Percentiles rank a stretch among this genome's conserved stretches.
phyloP scores from a whole-genome alignment of 2,329 filamentous ascomycete genomes.

The Ceratocystis huliohia region DNA sequence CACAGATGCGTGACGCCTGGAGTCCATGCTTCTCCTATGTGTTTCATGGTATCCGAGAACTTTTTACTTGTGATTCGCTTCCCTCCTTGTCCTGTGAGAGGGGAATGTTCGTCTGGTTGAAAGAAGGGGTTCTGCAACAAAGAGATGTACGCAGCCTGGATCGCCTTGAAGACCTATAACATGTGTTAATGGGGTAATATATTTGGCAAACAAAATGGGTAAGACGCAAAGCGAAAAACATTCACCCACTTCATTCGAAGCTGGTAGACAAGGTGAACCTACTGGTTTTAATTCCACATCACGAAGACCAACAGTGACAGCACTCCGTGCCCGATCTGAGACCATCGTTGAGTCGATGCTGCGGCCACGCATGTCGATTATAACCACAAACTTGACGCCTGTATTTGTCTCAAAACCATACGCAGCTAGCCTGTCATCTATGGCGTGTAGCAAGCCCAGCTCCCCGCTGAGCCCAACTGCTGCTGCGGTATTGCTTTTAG shows the following conservation, averaged over 20 bases:
- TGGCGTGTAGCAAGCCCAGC: conserved; percentile 78
- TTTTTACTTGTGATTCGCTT: conserved; percentile 67
- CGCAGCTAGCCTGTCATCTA: conserved; percentile 83
- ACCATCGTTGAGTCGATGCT: conserved; percentile 30
- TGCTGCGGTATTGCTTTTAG: conserved; percentile 55
- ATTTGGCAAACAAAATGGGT: neutral
- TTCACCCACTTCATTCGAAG: conserved; percentile 29
- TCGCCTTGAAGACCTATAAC: conserved; percentile 58
- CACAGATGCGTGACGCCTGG: conserved; percentile 55
- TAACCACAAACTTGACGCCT: conserved; percentile 75
- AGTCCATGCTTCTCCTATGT: conserved; percentile 75
- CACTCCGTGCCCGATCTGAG: conserved; percentile 23
- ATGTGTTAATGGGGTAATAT: neutral
- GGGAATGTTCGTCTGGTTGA: conserved; percentile 70
- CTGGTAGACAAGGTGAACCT: neutral
- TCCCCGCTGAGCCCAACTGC: conserved; percentile 56
- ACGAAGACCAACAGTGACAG: conserved; percentile 51
- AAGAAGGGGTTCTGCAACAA: conserved; percentile 93
- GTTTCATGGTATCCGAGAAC: conserved; percentile 71
- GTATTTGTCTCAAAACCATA: conserved; percentile 98
- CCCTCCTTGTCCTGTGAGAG: conserved; percentile 40
- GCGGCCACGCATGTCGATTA: conserved; percentile 80
- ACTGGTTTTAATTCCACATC: conserved; percentile 78
- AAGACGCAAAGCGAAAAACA: conserved; percentile 19
- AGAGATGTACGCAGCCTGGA: conserved; percentile 84